Conservation (phyloP, 371 early-diverging fungal species). For the Mucor mucedo region DNA sequence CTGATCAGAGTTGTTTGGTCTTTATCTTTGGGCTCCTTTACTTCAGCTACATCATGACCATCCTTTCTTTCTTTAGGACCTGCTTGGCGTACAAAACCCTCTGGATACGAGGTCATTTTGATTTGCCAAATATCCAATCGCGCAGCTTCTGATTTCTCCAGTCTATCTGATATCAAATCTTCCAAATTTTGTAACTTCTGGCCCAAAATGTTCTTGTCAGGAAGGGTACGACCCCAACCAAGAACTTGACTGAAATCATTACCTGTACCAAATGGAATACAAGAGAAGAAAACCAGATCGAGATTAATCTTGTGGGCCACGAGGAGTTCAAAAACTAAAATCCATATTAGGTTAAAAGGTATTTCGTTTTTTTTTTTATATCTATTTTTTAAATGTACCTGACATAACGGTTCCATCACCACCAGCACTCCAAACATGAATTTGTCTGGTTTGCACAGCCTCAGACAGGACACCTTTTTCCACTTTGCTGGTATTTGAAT, state of each 20-base stretch:
- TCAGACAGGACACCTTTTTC: slow-evolving; percentile 33
- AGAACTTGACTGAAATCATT: slow-evolving; percentile 70
- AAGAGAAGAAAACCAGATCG: slow-evolving; percentile 63
- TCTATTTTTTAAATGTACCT: slow-evolving; percentile 1
- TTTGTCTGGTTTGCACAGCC: slow-evolving; percentile 39
- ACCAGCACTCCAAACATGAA: slow-evolving; percentile 73
- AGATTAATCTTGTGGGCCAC: slow-evolving; percentile 55
- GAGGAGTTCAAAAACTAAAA: slow-evolving; percentile 52
- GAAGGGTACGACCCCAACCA: slow-evolving; percentile 70
- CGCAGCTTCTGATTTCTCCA: slow-evolving; percentile 58
- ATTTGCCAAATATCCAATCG: slow-evolving; percentile 69
- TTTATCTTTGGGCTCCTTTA: slow-evolving; percentile 3
- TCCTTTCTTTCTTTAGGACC: slow-evolving; percentile 41
- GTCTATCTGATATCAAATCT: slow-evolving; percentile 47
- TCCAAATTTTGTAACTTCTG: slow-evolving; percentile 49
- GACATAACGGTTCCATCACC: slow-evolving; percentile 58
- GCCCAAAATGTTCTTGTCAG: slow-evolving; percentile 53
- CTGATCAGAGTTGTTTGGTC: slow-evolving; percentile 23
- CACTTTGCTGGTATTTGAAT: slow-evolving; percentile 34
- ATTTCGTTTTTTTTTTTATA: no score
- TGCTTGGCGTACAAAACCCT: slow-evolving; percentile 55
- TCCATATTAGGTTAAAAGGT: background rate
- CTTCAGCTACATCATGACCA: slow-evolving; percentile 36
- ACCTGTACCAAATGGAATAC: slow-evolving; percentile 73
- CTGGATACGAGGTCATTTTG: slow-evolving; percentile 48